Base-by-base conservation (phyloP, 345 rosid genomes). In the Brassica rapa region DNA sequence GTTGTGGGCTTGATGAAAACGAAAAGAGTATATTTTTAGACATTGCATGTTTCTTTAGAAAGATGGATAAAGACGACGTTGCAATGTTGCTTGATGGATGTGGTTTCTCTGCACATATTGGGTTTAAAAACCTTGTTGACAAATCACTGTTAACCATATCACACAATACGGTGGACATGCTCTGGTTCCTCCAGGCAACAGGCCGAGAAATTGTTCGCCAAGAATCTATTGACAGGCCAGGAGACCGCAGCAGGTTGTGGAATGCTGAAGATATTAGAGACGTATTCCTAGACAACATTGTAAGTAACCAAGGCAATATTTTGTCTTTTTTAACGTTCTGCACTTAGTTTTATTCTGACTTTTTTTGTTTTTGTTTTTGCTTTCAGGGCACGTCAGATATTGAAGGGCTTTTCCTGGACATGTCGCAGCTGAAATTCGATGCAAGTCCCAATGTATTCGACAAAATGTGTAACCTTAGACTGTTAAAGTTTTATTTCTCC, bases 41-140 rank as follows among this genome's bases (percentile, higher is more conserved):
- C 73, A 70, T 82, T 74, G 80, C 82, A n/a, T 85, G 84, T 73
- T 82, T 85, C 74, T 79, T 77, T 56, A 62, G 12, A 43, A 75
- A 61, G 49, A 65, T 53, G 69, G 64, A 80, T 19, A 80, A 62
- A 37, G 79, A 76, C n/a, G 2, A 41, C 3, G 73, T 60, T 4
- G 70, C 71, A 72, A 68, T 66, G 73, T 62, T 82, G 33, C 63
- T 82, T 27, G 84, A 82, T 77, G 72, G 78, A 37, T 80, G 84
- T 74, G 77, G 74, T 68, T 77, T 75, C 76, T 81, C 81, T 6
- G 21, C 76, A 56, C 71, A 77, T 55, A 64, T 77, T 69, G 85
- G 82, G 15, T 39, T 85, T 23, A 71, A 27, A 41, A 60, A 19
- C 72, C 88, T 86, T 46, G 66, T 77, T 25, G 79, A 83, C 29